Base-by-base conservation (phyloP, 352 stramenopile genomes). In the Thalassiosira delicatula region DNA sequence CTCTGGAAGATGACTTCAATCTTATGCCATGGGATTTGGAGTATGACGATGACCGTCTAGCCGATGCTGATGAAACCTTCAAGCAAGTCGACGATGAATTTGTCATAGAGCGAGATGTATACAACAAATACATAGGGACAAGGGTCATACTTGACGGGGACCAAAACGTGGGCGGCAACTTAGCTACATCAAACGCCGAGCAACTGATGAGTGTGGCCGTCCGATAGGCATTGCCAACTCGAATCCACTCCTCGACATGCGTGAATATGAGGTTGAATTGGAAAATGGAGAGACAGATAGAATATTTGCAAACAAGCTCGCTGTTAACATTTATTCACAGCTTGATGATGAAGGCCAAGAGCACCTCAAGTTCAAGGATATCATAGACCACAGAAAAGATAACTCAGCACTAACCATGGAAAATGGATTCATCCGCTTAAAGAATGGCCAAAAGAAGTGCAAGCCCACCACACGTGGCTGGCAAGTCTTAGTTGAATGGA, bases 401-500 rank as follows among this genome's bases (percentile, higher is more conserved):
- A n/a, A n/a, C n/a, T n/a, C n/a, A n/a, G n/a, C n/a, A n/a, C n/a
- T n/a, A n/a, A n/a, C n/a, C n/a, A n/a, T n/a, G n/a, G n/a, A n/a
- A n/a, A n/a, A n/a, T n/a, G n/a, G n/a, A n/a, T n/a, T n/a, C n/a
- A n/a, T n/a, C n/a, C n/a, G n/a, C n/a, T n/a, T n/a, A n/a, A n/a
- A n/a, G n/a, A n/a, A n/a, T n/a, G n/a, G n/a, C n/a, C n/a, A n/a
- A n/a, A n/a, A n/a, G n/a, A n/a, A n/a, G n/a, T n/a, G n/a, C n/a
- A n/a, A n/a, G n/a, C n/a, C n/a, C n/a, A 87, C 81, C 0, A 85
- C 81, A 2, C 21, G 7, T 11, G 81, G 81, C 42, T 88, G 76
- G 76, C 12, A 82, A 1, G 17, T 87, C 9, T 40, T 72, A 9
- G 54, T 84, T 11, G n/a, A 86, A 70, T 91, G 80, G 75, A 81